These are phyloP conservation scores for Vachellia pachyceras DNA, from an alignment of 306 rosid species.

Conservation along the genomic window DNA sequence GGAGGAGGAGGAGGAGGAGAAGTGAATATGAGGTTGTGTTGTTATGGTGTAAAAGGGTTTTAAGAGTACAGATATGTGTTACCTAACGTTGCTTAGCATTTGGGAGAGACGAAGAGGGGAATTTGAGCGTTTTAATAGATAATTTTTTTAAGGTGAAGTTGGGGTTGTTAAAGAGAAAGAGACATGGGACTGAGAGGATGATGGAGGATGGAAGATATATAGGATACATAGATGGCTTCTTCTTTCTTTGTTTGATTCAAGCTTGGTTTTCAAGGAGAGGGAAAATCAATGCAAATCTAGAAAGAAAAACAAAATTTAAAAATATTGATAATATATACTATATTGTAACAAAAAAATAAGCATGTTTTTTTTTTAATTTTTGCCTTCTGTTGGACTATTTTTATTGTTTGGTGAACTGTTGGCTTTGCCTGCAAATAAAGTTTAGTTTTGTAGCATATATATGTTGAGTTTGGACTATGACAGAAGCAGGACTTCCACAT, in stretches of 20 bases:
- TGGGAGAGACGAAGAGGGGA: slow-evolving; percentile 70
- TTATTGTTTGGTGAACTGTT: slow-evolving; percentile 64
- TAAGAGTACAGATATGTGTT: slow-evolving; percentile 76
- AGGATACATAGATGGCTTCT: slow-evolving; percentile 13
- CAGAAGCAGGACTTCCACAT: slow-evolving; percentile 60
- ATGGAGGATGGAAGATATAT: slow-evolving; percentile 29
- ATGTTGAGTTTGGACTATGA: slow-evolving; percentile 48
- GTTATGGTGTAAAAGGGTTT: slow-evolving; percentile 57
- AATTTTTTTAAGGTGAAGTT: slow-evolving; percentile 42
- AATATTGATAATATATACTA: not conserved
- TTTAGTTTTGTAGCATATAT: slow-evolving; percentile 31
- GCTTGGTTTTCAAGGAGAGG: slow-evolving; percentile 79
- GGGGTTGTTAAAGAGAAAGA: slow-evolving; percentile 87
- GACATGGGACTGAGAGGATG: slow-evolving; percentile 77
- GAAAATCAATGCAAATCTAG: slow-evolving; percentile 29
- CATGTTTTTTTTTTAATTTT: not conserved
- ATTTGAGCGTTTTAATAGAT: slow-evolving; percentile 32
- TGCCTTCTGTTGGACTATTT: not conserved
- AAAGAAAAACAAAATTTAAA: slow-evolving; percentile 23
- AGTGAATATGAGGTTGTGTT: slow-evolving; percentile 49
- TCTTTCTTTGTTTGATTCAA: slow-evolving; percentile 56
- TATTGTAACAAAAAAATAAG: not conserved
- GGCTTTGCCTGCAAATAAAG: slow-evolving; percentile 78
- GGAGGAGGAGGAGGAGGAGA: no score
- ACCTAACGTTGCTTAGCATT: slow-evolving; percentile 99